Evolutionary conservation across 306 rosid genomes (phyloP).

Genomic region (Trichosanthes cucumerina): DNA sequence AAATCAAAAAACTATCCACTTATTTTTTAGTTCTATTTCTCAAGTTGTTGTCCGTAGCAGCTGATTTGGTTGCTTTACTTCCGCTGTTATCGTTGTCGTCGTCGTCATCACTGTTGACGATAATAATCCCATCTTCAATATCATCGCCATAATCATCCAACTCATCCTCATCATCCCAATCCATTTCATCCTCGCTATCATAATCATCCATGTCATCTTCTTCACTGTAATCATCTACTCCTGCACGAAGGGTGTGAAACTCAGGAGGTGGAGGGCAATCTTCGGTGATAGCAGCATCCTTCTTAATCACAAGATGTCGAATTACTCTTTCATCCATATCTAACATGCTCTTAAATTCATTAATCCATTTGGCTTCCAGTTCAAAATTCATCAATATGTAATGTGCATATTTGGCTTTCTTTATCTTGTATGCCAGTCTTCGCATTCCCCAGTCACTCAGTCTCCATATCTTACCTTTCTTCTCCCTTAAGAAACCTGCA

Average conservation of each 20-base stretch:
- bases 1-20: neutral
- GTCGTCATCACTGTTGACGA: slow-evolving; percentile 16
- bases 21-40: slow-evolving; percentile 19
- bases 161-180: slow-evolving; percentile 19
- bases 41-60: neutral
- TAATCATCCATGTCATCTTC: slow-evolving; percentile 26
- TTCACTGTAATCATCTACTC: slow-evolving; percentile 34
- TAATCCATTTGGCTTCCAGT: slow-evolving; percentile 71
- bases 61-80: slow-evolving; percentile 11
- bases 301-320: slow-evolving; percentile 77
- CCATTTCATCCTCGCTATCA: slow-evolving; percentile 28
- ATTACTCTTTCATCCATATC: slow-evolving; percentile 87
- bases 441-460: slow-evolving; percentile 92
- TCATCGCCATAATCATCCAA: slow-evolving; percentile 22
- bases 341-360: slow-evolving; percentile 71
- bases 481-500: slow-evolving; percentile 79
- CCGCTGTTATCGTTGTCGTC: slow-evolving; percentile 11
- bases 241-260: slow-evolving; percentile 35
- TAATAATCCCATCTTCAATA: slow-evolving; percentile 19
- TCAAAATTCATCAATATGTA: slow-evolving; percentile 83
- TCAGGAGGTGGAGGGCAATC: slow-evolving; percentile 89
- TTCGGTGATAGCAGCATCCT: slow-evolving; percentile 70
- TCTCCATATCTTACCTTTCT: slow-evolving; percentile 83
- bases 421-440: slow-evolving; percentile 65
- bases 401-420: slow-evolving; percentile 68